Evolutionary conservation across 2,329 filamentous ascomycete genomes (phyloP).

Genomic region (Aplosporella prunicola): DNA sequence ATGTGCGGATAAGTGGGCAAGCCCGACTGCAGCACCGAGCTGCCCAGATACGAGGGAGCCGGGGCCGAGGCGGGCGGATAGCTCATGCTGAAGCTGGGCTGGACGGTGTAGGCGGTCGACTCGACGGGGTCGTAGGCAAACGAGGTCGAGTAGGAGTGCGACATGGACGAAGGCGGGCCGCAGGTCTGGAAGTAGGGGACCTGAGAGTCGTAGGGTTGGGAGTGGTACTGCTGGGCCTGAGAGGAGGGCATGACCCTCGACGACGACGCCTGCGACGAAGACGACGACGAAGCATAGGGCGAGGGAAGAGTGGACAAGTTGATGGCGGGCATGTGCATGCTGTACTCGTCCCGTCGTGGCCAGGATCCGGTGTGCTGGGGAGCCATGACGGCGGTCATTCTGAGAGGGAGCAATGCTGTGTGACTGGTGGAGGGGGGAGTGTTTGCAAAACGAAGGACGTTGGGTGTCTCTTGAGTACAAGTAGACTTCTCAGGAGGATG

Average conservation of each 20-base stretch:
- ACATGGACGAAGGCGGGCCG: constrained; percentile 4
- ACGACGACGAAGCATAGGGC: constrained; percentile 3
- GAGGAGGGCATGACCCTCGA: constrained; percentile 9
- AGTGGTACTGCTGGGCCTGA: constrained; percentile 4
- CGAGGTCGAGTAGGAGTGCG: constrained; percentile 10
- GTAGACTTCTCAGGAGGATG: constrained; percentile 9
- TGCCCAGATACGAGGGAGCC: constrained; percentile 3
- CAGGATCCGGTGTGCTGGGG: constrained; percentile 10
- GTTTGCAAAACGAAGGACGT: constrained; percentile 1
- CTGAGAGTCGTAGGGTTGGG: constrained; percentile 5
- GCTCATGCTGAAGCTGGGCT: constrained; percentile 4
- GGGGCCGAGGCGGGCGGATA: constrained; percentile 1
- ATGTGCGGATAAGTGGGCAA: constrained; percentile 5
- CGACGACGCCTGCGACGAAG: neutral
- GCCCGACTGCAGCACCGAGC: neutral
- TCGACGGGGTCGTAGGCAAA: constrained; percentile 10
- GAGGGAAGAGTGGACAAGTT: constrained; percentile 4
- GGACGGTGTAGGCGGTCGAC: constrained; percentile 4
- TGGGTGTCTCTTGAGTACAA: constrained; percentile 11
- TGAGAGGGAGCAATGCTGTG: constrained; percentile 10
- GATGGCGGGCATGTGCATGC: constrained; percentile 9
- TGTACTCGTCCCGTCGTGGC: constrained; percentile 6
- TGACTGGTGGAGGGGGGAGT: constrained; percentile 8
- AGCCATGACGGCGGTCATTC: constrained; percentile 12
- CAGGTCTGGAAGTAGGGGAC: constrained; percentile 9